These are phyloP conservation scores for Globisporangium rhizosaccharum DNA, from an alignment of 352 stramenopile genomes.

Conservation along the genomic window DNA sequence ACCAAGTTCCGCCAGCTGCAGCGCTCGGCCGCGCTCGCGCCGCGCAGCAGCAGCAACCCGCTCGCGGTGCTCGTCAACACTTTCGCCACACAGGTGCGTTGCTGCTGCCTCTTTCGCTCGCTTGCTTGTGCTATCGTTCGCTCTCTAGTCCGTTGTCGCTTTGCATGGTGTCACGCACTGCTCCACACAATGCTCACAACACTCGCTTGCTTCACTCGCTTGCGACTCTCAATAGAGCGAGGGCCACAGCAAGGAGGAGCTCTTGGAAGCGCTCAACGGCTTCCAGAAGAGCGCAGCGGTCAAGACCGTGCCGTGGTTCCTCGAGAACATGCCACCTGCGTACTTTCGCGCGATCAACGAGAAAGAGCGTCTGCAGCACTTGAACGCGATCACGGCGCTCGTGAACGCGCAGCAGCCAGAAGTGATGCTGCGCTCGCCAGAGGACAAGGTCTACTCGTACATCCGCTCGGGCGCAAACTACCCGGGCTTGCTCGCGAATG, in stretches of 20 bases:
- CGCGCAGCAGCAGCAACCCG: conserved; percentile 20
- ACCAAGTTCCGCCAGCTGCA: conserved; percentile 55
- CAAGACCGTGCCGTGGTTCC: conserved; percentile 84
- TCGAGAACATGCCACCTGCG: conserved; percentile 86
- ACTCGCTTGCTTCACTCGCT: neutral
- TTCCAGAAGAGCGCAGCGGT: conserved; percentile 62
- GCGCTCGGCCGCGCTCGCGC: conserved; percentile 24
- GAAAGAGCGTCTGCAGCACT: conserved; percentile 78
- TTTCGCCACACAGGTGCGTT: conserved; percentile 35
- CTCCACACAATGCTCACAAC: neutral
- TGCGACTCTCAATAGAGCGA: conserved; percentile 7
- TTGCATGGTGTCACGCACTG: too few relatives aligned
- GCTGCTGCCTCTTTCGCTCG: neutral
- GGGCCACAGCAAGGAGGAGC: conserved; percentile 31
- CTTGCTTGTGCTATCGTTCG: neutral
- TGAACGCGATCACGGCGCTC: conserved; percentile 84
- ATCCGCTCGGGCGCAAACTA: conserved; percentile 79
- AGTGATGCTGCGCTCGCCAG: conserved; percentile 72
- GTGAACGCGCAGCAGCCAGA: conserved; percentile 72
- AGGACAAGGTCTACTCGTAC: conserved; percentile 78
- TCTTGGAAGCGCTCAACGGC: conserved; percentile 52
- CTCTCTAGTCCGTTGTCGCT: neutral
- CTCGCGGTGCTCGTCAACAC: conserved; percentile 32
- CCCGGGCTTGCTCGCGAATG: conserved; percentile 61
- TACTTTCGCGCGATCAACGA: conserved; percentile 87